These are phyloP conservation scores for Penicillium pulvis DNA, from an alignment of 495 filamentous ascomycete genomes.

Conservation along the genomic window DNA sequence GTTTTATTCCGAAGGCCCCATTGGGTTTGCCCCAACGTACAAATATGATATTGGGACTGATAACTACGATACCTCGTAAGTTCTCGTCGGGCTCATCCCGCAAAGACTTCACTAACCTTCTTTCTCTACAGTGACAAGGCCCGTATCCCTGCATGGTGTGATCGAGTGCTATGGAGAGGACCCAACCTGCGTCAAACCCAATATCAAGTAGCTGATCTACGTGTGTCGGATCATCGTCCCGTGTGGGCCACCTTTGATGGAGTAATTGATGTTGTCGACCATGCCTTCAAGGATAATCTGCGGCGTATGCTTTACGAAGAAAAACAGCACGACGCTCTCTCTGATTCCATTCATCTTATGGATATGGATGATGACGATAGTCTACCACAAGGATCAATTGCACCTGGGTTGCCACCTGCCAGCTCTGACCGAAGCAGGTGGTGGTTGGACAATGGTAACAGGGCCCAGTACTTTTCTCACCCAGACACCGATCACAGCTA, in stretches of 20 bases:
- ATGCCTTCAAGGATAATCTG: conserved; percentile 67
- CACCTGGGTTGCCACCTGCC: conserved; percentile 80
- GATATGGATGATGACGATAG: conserved; percentile 75
- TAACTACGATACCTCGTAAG: conserved; percentile 88
- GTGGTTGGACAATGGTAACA: conserved; percentile 84
- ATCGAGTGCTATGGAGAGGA: conserved; percentile 87
- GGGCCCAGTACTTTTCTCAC: background rate
- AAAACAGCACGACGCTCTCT: conserved; percentile 54
- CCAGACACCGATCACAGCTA: conserved; percentile 5
- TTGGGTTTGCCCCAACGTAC: conserved; percentile 90
- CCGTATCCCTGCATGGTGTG: conserved; percentile 96
- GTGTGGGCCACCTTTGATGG: conserved; percentile 90
- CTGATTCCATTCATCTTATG: conserved; percentile 43
- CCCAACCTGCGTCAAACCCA: conserved; percentile 75
- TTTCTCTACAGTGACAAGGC: conserved; percentile 70
- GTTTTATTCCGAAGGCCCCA: conserved; percentile 84
- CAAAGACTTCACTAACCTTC: background rate
- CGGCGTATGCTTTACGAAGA: conserved; percentile 70
- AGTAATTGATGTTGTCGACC: conserved; percentile 75
- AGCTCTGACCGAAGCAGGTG: conserved; percentile 89
- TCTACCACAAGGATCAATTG: conserved; percentile 71
- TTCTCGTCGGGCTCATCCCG: conserved; percentile 4
- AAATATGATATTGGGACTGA: conserved; percentile 90
- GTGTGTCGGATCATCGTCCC: conserved; percentile 91
- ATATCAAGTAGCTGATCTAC: conserved; percentile 76